A percentile compares a stretch with the other conserved stretches of the same genome.
phyloP scores from a whole-genome alignment of 495 filamentous ascomycete genomes.

The Penicillium crystallinum region DNA sequence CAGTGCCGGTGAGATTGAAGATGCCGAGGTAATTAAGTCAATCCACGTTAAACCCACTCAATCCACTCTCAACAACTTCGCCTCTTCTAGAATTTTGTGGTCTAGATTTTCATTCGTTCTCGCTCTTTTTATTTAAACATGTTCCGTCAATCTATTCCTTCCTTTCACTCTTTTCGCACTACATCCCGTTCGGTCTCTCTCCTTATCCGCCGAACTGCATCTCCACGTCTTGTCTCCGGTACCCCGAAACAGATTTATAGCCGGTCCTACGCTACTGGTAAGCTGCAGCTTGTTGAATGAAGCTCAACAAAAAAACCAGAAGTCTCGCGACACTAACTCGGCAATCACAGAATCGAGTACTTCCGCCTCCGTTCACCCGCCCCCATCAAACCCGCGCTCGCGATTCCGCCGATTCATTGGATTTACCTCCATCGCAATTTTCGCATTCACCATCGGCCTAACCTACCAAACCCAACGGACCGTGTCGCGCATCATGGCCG shows the following conservation, averaged over 20 bases:
- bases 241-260: neutral
- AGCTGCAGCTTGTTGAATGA: neutral
- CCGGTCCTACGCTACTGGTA: neutral
- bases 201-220: neutral
- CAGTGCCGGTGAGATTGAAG: neutral
- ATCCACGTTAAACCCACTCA: neutral
- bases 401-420: constrained; percentile 34
- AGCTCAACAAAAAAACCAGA: neutral
- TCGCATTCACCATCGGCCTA: constrained; percentile 34
- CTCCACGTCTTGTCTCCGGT: neutral
- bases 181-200: neutral
- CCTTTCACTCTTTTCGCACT: neutral
- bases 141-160: neutral
- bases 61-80: constrained; percentile 5
- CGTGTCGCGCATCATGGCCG: constrained; percentile 38
- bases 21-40: neutral
- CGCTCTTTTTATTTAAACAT: neutral
- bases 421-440: constrained; percentile 35
- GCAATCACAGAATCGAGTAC: constrained; percentile 6
- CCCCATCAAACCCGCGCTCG: constrained; percentile 21
- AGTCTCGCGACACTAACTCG: neutral
- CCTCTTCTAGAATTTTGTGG: neutral
- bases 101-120: neutral
- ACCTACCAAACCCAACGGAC: constrained; percentile 22
- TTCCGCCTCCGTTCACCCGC: constrained; percentile 3